These are phyloP conservation scores for Penicillium ochrochloron DNA, from an alignment of 495 filamentous ascomycete species.

Conservation along the genomic window DNA sequence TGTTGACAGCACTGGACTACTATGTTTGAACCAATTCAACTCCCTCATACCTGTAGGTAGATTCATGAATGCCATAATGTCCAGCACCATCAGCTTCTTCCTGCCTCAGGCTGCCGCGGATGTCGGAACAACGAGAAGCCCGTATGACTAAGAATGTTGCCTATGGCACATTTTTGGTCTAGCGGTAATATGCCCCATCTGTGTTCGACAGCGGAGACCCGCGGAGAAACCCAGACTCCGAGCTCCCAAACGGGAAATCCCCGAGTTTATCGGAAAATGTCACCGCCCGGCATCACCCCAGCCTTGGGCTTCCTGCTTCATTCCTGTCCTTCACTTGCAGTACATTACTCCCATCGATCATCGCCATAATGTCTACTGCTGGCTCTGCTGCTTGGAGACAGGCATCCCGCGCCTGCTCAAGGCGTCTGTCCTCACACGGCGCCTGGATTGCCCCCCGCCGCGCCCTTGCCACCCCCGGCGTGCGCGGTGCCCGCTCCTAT, in stretches of 20 bases:
- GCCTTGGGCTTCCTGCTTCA: constrained; percentile 11
- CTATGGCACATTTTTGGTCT: too few relatives aligned
- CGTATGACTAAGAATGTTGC: too few relatives aligned
- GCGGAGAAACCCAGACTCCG: constrained; percentile 25
- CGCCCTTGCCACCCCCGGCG: constrained; percentile 40
- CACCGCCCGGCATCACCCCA: constrained; percentile 5
- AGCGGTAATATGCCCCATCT: too few relatives aligned
- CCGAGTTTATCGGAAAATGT: constrained; percentile 25
- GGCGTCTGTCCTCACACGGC: constrained; percentile 51
- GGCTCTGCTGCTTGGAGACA: constrained; percentile 75
- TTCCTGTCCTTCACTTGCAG: constrained; percentile 28
- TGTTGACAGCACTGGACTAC: not conserved
- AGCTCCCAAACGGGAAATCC: constrained; percentile 19
- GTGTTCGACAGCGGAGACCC: too few relatives aligned
- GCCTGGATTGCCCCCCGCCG: constrained; percentile 52
- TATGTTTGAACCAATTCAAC: too few relatives aligned
- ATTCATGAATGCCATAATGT: too few relatives aligned
- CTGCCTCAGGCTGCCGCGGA: constrained; percentile 9
- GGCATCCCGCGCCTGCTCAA: constrained; percentile 71
- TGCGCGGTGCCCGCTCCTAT: constrained; percentile 60
- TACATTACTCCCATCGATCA: constrained; percentile 20
- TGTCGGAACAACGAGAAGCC: too few relatives aligned
- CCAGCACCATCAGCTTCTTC: not conserved
- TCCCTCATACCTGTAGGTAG: too few relatives aligned
- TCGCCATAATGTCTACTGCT: constrained; percentile 68